Conservation (phyloP, 495 filamentous ascomycete species). For the Gamarada debralockiae region DNA sequence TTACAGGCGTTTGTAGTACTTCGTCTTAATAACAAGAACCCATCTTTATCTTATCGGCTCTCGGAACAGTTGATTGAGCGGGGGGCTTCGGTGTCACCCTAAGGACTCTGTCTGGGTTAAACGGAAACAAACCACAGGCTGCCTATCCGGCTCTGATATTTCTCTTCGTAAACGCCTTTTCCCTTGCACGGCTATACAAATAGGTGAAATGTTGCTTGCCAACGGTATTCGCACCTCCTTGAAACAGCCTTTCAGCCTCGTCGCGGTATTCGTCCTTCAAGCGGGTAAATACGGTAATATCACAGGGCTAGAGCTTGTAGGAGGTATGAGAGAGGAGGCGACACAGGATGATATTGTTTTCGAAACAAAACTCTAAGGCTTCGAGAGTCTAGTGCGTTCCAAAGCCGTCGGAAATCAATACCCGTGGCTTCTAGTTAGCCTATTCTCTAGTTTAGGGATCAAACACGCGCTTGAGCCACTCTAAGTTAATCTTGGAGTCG, state of each 20-base stretch:
- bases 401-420: conserved; percentile 29
- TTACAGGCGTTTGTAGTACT: conserved; percentile 27
- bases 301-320: too few species aligned
- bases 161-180: too few species aligned
- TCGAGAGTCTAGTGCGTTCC: too few species aligned
- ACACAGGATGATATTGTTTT: too few species aligned
- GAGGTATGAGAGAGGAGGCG: conserved; percentile 5
- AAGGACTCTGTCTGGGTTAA: conserved; percentile 29
- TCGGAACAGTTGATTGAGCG: conserved; percentile 19
- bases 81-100: conserved; percentile 20
- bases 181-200: too few species aligned
- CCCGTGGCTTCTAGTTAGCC: conserved; percentile 20
- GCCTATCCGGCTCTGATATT: conserved; percentile 31
- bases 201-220: conserved; percentile 32
- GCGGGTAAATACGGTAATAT: conserved; percentile 24
- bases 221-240: conserved; percentile 24
- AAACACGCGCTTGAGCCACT: too few species aligned
- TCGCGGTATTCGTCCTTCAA: conserved; percentile 24
- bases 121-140: too few species aligned
- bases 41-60: conserved; percentile 18
- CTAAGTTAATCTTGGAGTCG: too few species aligned
- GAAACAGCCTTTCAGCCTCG: conserved; percentile 19
- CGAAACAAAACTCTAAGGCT: too few species aligned
- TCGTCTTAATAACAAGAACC: background rate
- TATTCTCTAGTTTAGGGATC: conserved; percentile 28